A percentile compares a stretch with the other conserved stretches of the same genome.
These are phyloP conservation scores for Dendrocalamus latiflorus DNA, from an alignment of 202 grass and related monocot genomes.

Conservation along the genomic window DNA sequence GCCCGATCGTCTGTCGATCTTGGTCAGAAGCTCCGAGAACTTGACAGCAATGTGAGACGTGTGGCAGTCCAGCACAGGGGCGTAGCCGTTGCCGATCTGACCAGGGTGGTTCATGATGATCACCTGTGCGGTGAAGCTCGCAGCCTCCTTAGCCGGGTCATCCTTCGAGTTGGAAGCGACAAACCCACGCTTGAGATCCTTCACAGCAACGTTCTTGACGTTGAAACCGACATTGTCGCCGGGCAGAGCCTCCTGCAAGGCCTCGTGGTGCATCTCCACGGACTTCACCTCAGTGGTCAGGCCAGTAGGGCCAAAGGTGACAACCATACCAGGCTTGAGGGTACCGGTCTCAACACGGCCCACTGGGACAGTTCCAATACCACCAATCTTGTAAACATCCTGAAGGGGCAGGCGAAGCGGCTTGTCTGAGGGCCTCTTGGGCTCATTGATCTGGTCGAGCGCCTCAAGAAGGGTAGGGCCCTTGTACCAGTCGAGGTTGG, in stretches of 20 bases:
- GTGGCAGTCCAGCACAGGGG: not conserved
- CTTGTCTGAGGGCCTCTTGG: constrained; percentile 58
- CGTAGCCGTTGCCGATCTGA: not conserved
- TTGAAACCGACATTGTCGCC: constrained; percentile 59
- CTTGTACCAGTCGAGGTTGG: constrained; percentile 71
- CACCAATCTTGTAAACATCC: constrained; percentile 65
- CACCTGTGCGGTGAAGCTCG: not conserved
- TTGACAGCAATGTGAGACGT: not conserved
- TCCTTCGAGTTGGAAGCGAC: constrained; percentile 53
- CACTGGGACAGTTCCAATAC: constrained; percentile 52
- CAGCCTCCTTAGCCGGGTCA: constrained; percentile 1
- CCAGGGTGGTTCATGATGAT: not conserved
- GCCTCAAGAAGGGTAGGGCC: constrained; percentile 61
- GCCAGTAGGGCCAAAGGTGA: constrained; percentile 52
- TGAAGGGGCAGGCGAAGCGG: constrained; percentile 60
- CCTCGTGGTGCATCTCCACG: constrained; percentile 67
- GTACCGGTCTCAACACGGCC: constrained; percentile 50
- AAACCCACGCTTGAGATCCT: constrained; percentile 56
- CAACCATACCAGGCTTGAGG: constrained; percentile 50
- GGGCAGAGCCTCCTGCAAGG: constrained; percentile 42
- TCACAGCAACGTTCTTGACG: constrained; percentile 60
- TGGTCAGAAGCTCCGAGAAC: constrained; percentile 39
- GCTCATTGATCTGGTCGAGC: constrained; percentile 46
- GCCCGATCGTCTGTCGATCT: constrained; percentile 39
- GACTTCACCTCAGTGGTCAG: constrained; percentile 63